These are phyloP conservation scores for Alnus rubra DNA, from an alignment of 306 rosid genomes.

Conservation along the genomic window DNA sequence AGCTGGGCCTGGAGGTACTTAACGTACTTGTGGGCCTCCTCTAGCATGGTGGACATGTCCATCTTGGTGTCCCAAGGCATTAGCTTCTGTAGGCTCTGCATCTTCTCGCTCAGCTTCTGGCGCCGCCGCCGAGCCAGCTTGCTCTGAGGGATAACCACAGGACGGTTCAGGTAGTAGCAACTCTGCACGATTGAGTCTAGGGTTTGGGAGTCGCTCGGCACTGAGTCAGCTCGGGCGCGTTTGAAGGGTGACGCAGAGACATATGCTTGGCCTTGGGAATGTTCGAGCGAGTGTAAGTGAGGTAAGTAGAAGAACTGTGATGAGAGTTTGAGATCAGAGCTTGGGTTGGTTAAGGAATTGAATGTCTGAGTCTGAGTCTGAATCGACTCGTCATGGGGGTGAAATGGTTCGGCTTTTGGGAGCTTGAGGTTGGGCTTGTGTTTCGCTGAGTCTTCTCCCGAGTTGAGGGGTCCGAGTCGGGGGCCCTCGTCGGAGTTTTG, in stretches of 20 bases:
- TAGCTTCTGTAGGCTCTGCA: slow-evolving; percentile 71
- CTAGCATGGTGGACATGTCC: slow-evolving; percentile 73
- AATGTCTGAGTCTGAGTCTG: slow-evolving; percentile 21
- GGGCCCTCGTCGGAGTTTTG: neutral
- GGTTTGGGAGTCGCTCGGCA: neutral
- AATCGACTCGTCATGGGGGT: neutral
- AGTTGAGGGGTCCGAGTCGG: neutral
- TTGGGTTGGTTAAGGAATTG: slow-evolving; percentile 24
- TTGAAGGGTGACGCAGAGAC: slow-evolving; percentile 5
- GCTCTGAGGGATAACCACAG: slow-evolving; percentile 40
- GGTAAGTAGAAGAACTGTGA: slow-evolving; percentile 46
- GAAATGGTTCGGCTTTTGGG: slow-evolving; percentile 38
- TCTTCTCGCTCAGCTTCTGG: slow-evolving; percentile 79
- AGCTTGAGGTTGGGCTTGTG: neutral
- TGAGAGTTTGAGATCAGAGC: neutral
- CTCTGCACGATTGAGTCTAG: slow-evolving; percentile 23
- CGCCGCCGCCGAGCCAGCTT: slow-evolving; percentile 58
- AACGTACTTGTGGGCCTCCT: slow-evolving; percentile 68
- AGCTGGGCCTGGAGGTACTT: slow-evolving; percentile 77
- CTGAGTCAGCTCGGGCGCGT: slow-evolving; percentile 34
- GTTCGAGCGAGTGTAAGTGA: slow-evolving; percentile 46
- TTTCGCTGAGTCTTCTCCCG: neutral
- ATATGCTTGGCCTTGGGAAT: neutral
- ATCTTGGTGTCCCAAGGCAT: slow-evolving; percentile 87
- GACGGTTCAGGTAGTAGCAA: neutral